Base-by-base conservation (phyloP, 768 basidiomycete genomes). In the Boletellus ananiceps region DNA sequence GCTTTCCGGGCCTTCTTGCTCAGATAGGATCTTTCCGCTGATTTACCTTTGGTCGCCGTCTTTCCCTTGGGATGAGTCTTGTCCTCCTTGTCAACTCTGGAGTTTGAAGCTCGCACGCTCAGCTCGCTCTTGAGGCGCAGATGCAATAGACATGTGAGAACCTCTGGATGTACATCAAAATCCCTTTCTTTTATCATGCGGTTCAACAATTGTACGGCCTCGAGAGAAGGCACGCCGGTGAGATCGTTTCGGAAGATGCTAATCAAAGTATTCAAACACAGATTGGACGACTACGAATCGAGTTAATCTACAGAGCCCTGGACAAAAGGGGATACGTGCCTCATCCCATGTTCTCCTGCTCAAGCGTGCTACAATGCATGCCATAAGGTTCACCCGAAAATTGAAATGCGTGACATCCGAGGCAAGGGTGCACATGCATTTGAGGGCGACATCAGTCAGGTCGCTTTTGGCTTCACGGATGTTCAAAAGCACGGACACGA, bases 171-270 rank as follows among this genome's bases (percentile, higher is more conserved):
- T 36, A 98, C 83, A 55, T 85, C 83, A 71, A 89, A 99, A 55
- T 82, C 81, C 29, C 84, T 83, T 63, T 96, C 95, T 67, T 95
- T 97, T 65, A 96, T 81, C 89, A 97, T 97, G 51, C 93, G 83
- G 58, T 96, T 93, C 54, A 99, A 69, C 34, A 97, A 74, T 39
- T 93, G 88, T 36, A 98, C 90, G 49, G 85, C 73, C 65, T 96
- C 92, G 49, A 97, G 78, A 4, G 96, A 96, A 41, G 88, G 75
- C 9, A 72, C 69, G 15, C 93, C 93, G 11, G 87, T 86, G 16
- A 79, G 70, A 72, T 98, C 96, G 54, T 80, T 79, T 43, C 81
- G 80, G 70, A 98, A 92, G 36, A 97, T 85, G 41, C 76, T 74
- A 62, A 89, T 84, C 59, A 99, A 64, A 5, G 92, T 82, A 57